Base-by-base conservation (phyloP, 768 basidiomycete genomes). In the Tremella yokohamensis region DNA sequence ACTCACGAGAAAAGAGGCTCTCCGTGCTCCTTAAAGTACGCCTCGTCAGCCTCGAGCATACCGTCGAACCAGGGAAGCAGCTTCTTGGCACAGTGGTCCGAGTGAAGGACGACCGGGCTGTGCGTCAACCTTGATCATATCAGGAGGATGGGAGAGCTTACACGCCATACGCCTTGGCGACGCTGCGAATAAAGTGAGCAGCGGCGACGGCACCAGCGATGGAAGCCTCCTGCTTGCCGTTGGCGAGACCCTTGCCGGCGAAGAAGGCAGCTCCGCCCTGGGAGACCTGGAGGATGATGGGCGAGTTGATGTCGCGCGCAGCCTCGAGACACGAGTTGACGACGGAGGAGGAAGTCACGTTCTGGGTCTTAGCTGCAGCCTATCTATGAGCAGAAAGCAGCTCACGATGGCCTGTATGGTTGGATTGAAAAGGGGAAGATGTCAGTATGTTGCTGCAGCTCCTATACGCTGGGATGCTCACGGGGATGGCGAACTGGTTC, bases 31-130 rank as follows among this genome's bases (percentile, higher is more conserved):
- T 88, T 90, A 83, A 81, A 96, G 82, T 94, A 92, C 18, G 82
- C 88, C 79, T 96, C 88, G 72, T 99, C 87, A 53, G 93, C 94
- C 50, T 84, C 88, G 76, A 98, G 89, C 96, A 99, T 97, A 58
- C 78, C 94, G 78, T 99, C 96, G 78, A 97, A 93, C 96, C 96
- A 99, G 3, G 88, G 93, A 56, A 99, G 85, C 64, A 98, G 89
- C 79, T 99, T 98, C 71, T 94, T 81, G 13, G 96, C 96, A 76
- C 96, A 99, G 82, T 99, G 96, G 79, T 99, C 96, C 61, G 89
- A 87, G 86, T 99, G 94, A 71, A 99, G 82, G 57, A 99, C 83
- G 73, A 99, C 96, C 71, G 96, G 96, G 62, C 90, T 92, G 64
- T 54, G 44, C 38, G 42, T 45, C 7, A 45, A 15, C 42, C 15